Base-by-base conservation (phyloP, 345 rosid species). In the Gossypium stocksii region DNA sequence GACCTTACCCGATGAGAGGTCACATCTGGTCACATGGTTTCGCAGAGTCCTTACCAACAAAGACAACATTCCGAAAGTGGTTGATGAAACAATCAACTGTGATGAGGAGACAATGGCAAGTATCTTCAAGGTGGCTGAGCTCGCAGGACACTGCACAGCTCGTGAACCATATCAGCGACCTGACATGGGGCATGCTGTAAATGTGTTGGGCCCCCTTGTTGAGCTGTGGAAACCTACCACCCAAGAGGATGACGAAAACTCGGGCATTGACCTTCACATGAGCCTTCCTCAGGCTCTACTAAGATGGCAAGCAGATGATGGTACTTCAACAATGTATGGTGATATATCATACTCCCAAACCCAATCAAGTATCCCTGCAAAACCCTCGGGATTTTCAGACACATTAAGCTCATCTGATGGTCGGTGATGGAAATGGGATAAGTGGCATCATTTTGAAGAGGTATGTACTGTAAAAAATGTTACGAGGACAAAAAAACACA, bases 111-210 rank as follows among this genome's bases (percentile, higher is more conserved):
- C 93, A 54, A n/a, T 88, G 53, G 89, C 73, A 48, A 89, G 88
- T 79, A 86, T 94, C 38, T 74, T 63, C 78, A 86, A 80, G 71
- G 97, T 89, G 20, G 93, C 90, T 12, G 92, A 94, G 82, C 86
- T 94, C 20, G 97, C 98, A 11, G 97, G 93, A 38, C 94, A 94
- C 46, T 94, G 97, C 88, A 94, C 98, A 27, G 90, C 90, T 2
- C 83, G 91, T 0, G 97, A 94, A 73, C 97, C 97, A 2, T 65
- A 79, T 65, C 98, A 87, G 66, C 85, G 97, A 85, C 98, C 98
- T 0, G 97, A 92, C 80, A 92, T 94, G 91, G 95, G 97, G 16
- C 94, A 92, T 23, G 97, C 91, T 0, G 98, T 94, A 23, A 87
- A 87, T 62, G 86, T 92, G 1, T 68, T 94, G 27, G 90, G 86